A percentile compares a stretch with the other conserved stretches of the same genome.
phyloP scores from a whole-genome alignment of 768 basidiomycete genomes.

The Russula olivacea region DNA sequence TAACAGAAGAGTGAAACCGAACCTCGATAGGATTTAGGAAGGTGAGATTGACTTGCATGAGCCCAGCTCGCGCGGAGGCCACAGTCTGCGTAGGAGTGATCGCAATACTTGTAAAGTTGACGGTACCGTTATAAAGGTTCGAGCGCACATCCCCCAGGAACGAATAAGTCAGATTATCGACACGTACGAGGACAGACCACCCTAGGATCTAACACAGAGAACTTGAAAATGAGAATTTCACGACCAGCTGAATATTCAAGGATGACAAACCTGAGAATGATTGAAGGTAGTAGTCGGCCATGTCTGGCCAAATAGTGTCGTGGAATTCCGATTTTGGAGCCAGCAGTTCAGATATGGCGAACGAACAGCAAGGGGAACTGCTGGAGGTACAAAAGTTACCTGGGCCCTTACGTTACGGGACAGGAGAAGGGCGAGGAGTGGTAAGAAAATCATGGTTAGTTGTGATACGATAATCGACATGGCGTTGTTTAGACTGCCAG shows the following conservation, averaged over 20 bases:
- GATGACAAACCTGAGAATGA: neutral
- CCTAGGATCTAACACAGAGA: conserved; percentile 8
- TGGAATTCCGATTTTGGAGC: conserved; percentile 11
- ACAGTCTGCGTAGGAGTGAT: conserved; percentile 36
- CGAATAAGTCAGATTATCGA: conserved; percentile 23
- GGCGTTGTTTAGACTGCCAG: no score
- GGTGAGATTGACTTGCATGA: conserved; percentile 35
- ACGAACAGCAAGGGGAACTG: conserved; percentile 28
- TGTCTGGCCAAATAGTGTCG: neutral
- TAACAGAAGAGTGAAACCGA: neutral
- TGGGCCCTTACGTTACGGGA: neutral
- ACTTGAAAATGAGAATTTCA: neutral
- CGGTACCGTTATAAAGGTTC: neutral
- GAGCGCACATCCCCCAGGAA: conserved; percentile 15
- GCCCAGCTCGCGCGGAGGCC: conserved; percentile 33
- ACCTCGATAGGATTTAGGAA: conserved; percentile 41
- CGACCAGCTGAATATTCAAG: neutral
- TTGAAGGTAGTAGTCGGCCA: conserved; percentile 25
- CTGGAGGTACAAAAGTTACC: conserved; percentile 24
- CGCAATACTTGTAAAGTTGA: conserved; percentile 26
- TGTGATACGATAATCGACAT: neutral
- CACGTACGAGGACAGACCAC: conserved; percentile 12
- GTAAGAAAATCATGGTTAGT: neutral
- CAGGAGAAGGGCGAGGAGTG: neutral
- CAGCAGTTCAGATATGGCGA: conserved; percentile 29